These are phyloP conservation scores for Pulveroboletus sp. DNA, from an alignment of 768 basidiomycete genomes.

Conservation along the genomic window DNA sequence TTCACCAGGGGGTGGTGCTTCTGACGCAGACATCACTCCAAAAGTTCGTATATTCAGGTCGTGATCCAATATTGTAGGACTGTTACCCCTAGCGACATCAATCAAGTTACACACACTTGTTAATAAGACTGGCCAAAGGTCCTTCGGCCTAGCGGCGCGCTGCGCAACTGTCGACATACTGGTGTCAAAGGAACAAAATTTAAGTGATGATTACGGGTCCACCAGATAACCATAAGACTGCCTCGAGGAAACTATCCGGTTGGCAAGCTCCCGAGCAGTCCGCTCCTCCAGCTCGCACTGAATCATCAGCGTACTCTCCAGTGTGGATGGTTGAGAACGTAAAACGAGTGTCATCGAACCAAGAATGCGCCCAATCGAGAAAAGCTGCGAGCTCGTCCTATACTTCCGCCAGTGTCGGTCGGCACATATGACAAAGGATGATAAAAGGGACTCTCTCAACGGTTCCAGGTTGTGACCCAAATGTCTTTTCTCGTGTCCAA, in stretches of 20 bases:
- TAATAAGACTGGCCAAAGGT: background rate
- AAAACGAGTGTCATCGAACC: conserved; percentile 5
- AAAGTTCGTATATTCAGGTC: too few relatives aligned
- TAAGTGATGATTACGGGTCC: background rate
- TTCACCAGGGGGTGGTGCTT: too few relatives aligned
- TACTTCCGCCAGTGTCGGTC: conserved; percentile 8
- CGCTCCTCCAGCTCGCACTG: conserved; percentile 20
- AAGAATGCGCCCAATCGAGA: conserved; percentile 6
- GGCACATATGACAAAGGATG: conserved; percentile 12
- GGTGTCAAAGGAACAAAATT: background rate
- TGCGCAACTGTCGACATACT: background rate
- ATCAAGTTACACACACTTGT: background rate
- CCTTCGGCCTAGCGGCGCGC: background rate
- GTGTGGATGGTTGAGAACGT: conserved; percentile 7
- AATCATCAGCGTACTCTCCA: conserved; percentile 12
- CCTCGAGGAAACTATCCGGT: conserved; percentile 7
- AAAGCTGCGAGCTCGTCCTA: conserved; percentile 2
- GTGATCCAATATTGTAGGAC: too few relatives aligned
- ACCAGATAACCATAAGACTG: background rate
- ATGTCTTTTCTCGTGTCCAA: conserved; percentile 26
- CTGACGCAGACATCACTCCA: too few relatives aligned
- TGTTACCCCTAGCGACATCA: background rate
- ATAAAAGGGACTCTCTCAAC: conserved; percentile 22
- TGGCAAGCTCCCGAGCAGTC: conserved; percentile 17
- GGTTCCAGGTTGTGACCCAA: conserved; percentile 14